Percentiles rank a stretch among this genome's conserved stretches.
phyloP scores from a whole-genome alignment of 1,284 basidiomycete genomes.

The Marasmius oreades region DNA sequence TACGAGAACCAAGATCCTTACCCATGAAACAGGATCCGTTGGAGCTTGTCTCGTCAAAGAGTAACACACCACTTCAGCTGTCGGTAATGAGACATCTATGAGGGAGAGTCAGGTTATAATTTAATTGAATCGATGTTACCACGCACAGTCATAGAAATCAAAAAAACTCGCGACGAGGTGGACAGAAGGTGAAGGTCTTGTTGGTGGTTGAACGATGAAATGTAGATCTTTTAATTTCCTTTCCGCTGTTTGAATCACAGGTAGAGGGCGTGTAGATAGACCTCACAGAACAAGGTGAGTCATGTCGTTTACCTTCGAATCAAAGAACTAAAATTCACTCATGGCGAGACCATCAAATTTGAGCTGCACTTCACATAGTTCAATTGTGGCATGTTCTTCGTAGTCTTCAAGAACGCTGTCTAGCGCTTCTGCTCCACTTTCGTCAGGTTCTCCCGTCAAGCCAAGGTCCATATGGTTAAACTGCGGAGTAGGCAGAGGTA shows the following conservation, averaged over 20 bases:
- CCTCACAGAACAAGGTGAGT: constrained; percentile 14
- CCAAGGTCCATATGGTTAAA: constrained; percentile 44
- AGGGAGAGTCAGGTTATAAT: constrained; percentile 8
- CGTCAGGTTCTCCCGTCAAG: constrained; percentile 36
- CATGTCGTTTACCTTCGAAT: constrained; percentile 5
- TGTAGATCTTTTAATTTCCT: constrained; percentile 18
- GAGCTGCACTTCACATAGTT: constrained; percentile 58
- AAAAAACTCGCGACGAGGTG: constrained; percentile 52
- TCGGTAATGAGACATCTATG: constrained; percentile 46
- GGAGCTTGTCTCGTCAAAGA: constrained; percentile 24
- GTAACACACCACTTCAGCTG: constrained; percentile 43
- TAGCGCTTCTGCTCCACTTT: constrained; percentile 28
- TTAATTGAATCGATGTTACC: neutral
- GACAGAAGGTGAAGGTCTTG: constrained; percentile 23
- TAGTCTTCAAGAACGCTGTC: constrained; percentile 49
- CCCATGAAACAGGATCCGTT: constrained; percentile 8
- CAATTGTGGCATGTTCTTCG: constrained; percentile 59
- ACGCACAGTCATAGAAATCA: constrained; percentile 60
- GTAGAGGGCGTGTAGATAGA: constrained; percentile 19
- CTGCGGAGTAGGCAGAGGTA: constrained; percentile 19
- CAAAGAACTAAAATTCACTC: constrained; percentile 30
- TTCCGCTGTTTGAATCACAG: constrained; percentile 27
- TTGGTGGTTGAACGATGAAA: constrained; percentile 17
- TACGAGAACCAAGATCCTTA: constrained; percentile 29
- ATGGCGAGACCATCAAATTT: constrained; percentile 40